Evolutionary conservation across 768 basidiomycete species (phyloP).

Genomic region (Russula foetens): DNA sequence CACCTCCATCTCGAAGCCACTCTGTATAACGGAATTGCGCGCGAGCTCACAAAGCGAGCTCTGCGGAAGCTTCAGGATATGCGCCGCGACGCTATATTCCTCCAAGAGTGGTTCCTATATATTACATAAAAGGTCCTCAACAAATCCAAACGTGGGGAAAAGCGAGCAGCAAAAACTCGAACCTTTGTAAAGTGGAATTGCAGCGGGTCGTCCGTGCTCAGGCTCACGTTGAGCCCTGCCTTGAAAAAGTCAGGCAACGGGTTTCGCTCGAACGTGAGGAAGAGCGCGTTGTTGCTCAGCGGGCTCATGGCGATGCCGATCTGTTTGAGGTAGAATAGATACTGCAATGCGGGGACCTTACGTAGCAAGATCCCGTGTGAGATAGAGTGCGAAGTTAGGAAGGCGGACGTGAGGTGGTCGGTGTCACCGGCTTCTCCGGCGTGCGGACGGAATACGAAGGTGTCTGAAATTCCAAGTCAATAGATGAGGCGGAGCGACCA

Average conservation of each 20-base stretch:
- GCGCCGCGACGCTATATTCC: slow-evolving; percentile 94
- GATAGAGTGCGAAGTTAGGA: slow-evolving; percentile 94
- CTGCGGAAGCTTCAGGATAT: slow-evolving; percentile 97
- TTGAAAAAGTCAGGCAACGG: slow-evolving; percentile 97
- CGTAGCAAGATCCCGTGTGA: slow-evolving; percentile 98
- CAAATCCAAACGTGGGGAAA: not conserved
- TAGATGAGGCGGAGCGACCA: not conserved
- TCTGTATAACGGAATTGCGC: slow-evolving; percentile 94
- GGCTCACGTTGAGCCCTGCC: slow-evolving; percentile 88
- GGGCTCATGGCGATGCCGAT: slow-evolving; percentile 99
- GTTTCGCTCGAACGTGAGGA: slow-evolving; percentile 94
- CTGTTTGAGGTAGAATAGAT: slow-evolving; percentile 96
- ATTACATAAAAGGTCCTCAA: not conserved
- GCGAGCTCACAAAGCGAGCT: slow-evolving; percentile 93
- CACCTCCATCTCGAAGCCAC: slow-evolving; percentile 97
- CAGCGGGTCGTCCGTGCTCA: slow-evolving; percentile 92
- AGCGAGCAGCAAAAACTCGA: slow-evolving; percentile 26
- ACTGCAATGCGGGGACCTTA: slow-evolving; percentile 95
- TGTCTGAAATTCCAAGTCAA: slow-evolving; percentile 45
- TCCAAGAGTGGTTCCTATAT: slow-evolving; percentile 84
- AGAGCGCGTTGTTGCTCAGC: slow-evolving; percentile 94
- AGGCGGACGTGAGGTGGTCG: slow-evolving; percentile 93
- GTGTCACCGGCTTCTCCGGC: slow-evolving; percentile 98
- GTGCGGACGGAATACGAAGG: slow-evolving; percentile 94
- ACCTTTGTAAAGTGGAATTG: slow-evolving; percentile 99